These are phyloP conservation scores for Rauvolfia tetraphylla DNA, from an alignment of 257 asterid species.

Conservation along the genomic window DNA sequence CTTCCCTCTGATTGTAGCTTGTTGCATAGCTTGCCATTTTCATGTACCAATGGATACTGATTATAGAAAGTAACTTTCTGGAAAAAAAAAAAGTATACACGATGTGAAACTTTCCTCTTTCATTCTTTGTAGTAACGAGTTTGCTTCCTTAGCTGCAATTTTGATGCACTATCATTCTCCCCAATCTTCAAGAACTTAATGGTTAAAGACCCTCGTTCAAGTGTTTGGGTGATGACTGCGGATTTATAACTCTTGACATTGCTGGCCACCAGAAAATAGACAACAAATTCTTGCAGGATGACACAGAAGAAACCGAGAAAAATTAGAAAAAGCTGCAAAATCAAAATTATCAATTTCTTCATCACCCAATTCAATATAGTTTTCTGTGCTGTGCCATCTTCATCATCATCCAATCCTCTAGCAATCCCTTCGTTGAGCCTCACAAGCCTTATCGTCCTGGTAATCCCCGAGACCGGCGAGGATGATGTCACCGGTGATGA, in stretches of 20 bases:
- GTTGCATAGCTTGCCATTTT: slow-evolving; percentile 10
- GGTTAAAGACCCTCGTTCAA: no score
- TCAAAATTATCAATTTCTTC: neutral
- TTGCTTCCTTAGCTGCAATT: slow-evolving; percentile 6
- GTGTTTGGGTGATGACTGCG: no score
- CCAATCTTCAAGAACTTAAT: neutral
- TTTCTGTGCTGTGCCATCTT: neutral
- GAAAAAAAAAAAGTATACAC: neutral
- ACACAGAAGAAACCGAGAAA: no score
- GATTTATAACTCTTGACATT: no score
- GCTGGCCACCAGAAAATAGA: no score
- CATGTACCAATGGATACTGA: slow-evolving; percentile 7
- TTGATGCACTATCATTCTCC: neutral
- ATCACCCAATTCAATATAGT: slow-evolving; percentile 1
- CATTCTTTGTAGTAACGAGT: neutral
- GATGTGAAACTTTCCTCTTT: neutral
- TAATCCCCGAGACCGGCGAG: neutral
- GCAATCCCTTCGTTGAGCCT: slow-evolving; percentile 6
- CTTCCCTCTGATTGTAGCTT: neutral
- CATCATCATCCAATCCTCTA: slow-evolving; percentile 1
- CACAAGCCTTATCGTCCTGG: slow-evolving; percentile 3
- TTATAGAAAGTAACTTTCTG: neutral
- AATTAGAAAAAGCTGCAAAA: no score
- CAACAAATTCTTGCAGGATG: no score
- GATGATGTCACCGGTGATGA: slow-evolving; percentile 1